Evolutionary conservation across 2,329 filamentous ascomycete genomes (phyloP).

Genomic region (Beauveria bassiana): DNA sequence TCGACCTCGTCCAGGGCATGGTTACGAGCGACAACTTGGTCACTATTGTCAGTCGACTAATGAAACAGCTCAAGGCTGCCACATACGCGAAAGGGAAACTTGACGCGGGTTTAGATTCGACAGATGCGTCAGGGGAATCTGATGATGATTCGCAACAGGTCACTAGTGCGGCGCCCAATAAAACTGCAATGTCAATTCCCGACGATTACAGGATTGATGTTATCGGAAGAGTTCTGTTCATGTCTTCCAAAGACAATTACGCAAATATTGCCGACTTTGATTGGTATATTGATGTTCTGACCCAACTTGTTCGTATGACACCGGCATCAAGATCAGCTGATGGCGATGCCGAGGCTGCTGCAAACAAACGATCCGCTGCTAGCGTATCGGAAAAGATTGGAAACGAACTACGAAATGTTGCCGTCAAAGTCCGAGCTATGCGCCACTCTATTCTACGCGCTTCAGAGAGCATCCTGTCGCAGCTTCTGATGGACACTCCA

Average conservation of each 20-base stretch:
- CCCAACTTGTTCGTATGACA: slow-evolving; percentile 71
- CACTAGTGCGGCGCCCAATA: slow-evolving; percentile 26
- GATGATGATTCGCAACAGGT: slow-evolving; percentile 43
- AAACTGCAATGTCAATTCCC: slow-evolving; percentile 56
- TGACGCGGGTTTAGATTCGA: slow-evolving; percentile 36
- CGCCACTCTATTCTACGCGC: slow-evolving; percentile 73
- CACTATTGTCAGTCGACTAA: slow-evolving; percentile 74
- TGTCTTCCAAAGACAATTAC: slow-evolving; percentile 89
- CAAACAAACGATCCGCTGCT: slow-evolving; percentile 18
- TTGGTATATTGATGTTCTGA: slow-evolving; percentile 90
- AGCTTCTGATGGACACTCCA: slow-evolving; percentile 44
- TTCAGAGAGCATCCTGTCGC: slow-evolving; percentile 66
- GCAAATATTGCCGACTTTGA: slow-evolving; percentile 83
- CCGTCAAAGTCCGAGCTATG: slow-evolving; percentile 83
- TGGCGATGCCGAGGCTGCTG: slow-evolving; percentile 24
- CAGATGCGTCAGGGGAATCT: slow-evolving; percentile 36
- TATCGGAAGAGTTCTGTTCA: slow-evolving; percentile 72
- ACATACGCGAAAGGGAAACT: slow-evolving; percentile 41
- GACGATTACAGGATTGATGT: slow-evolving; percentile 82
- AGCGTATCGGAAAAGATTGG: slow-evolving; percentile 64
- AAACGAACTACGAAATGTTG: slow-evolving; percentile 78
- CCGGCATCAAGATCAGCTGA: slow-evolving; percentile 39
- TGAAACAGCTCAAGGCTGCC: slow-evolving; percentile 73
- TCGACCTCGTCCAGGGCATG: slow-evolving; percentile 91
- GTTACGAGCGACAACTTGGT: slow-evolving; percentile 81